Evolutionary conservation across 306 rosid genomes (phyloP), one percentile per base, ranked within the genome.

Genomic region (Senna tora): DNA sequence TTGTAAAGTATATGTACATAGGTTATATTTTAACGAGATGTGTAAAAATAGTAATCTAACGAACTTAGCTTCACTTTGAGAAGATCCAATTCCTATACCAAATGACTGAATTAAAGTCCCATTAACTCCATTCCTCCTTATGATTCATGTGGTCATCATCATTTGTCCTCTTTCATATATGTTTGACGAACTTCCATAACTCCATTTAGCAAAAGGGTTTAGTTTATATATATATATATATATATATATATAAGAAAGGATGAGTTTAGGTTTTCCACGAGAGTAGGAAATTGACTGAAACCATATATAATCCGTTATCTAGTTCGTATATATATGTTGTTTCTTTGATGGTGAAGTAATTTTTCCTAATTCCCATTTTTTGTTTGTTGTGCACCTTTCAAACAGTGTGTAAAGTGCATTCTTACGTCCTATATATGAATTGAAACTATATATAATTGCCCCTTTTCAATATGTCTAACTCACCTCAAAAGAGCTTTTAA

Each of bases 261-360:
- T 49, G 70, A 67, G 82, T 76, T 76, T 79, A 68, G 75, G 79
- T 58, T 79, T 75, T 53, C 77, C 67, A 8, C 49, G 41, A 75
- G 69, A 11, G 74, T 64, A 46, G 47, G 61, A 74, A 34, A n/a
- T 14, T 32, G 73, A 74, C 63, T n/a, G 63, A 62, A 60, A 62
- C 59, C 81, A 42, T n/a, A n/a, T n/a, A n/a, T 61, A 72, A 25
- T 30, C 63, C 60, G 79, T 32, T 77, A 68, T 22, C 41, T 56
- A 51, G 38, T 41, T 15, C 8, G n/a, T n/a, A n/a, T n/a, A n/a
- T n/a, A n/a, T n/a, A n/a, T 22, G 25, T 15, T 62, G 1, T 65
- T 63, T 52, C 32, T 54, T 74, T 41, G 16, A 30, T 25, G 60
- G 68, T 34, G 25, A 67, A 9, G 45, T 46, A 46, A 4, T 20